phyloP scores from a whole-genome alignment of 345 rosid species.

The Trapa incisa region DNA sequence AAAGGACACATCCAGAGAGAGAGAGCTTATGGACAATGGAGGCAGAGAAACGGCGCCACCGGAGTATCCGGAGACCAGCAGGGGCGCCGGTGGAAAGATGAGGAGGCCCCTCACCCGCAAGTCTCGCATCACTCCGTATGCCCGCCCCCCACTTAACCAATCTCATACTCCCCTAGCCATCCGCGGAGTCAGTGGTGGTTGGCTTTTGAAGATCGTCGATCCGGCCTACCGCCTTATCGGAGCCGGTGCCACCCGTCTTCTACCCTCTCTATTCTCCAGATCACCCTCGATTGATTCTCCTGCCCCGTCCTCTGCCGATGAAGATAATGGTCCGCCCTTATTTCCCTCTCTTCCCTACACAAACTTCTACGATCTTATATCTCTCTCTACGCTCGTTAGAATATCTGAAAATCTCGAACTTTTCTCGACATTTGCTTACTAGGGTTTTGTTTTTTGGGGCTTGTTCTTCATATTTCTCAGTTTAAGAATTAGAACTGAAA shows the following conservation, averaged over 20 bases:
- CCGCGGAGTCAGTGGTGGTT: constrained; percentile 32
- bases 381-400: neutral
- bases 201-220: constrained; percentile 65
- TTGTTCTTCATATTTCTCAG: neutral
- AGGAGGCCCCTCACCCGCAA: constrained; percentile 30
- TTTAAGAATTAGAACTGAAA: neutral
- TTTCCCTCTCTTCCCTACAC: neutral
- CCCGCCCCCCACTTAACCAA: constrained; percentile 40
- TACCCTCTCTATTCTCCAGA: constrained; percentile 55
- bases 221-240: constrained; percentile 66
- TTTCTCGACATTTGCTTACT: neutral
- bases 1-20: too few relatives aligned
- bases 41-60: constrained; percentile 24
- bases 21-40: constrained; percentile 9
- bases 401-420: neutral
- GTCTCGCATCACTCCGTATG: constrained; percentile 39
- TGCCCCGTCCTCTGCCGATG: constrained; percentile 20
- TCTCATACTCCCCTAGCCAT: constrained; percentile 22
- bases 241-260: constrained; percentile 50
- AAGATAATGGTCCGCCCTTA: constrained; percentile 24
- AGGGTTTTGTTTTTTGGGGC: neutral
- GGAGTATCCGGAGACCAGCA: constrained; percentile 1
- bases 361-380: neutral
- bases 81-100: constrained; percentile 60
- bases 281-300: constrained; percentile 22